Base-by-base conservation (phyloP, 2,329 filamentous ascomycete species). In the Pleurostoma richardsiae region DNA sequence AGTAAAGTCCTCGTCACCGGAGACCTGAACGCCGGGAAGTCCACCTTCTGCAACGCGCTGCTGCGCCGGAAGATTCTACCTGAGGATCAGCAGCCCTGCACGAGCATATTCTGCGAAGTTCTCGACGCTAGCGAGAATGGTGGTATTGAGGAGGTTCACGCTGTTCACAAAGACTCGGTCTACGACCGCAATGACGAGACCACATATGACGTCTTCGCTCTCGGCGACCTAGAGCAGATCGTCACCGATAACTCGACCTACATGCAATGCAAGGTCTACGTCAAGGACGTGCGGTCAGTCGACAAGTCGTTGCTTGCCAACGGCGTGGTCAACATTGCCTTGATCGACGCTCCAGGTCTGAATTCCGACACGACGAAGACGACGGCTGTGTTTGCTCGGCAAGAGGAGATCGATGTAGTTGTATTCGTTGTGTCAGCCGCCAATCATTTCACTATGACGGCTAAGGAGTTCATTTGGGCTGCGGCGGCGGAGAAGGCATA, bases 331-430 rank as follows among this genome's bases (percentile, higher is more conserved):
- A 94, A 99, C 60, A 99, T 99, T 63, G 91, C 94, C 1, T 77
- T 99, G 45, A 99, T 99, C 54, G 94, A 99, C 66, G 94, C 94
- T 0, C 94, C 94, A 2, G 94, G 94, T 30, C 76, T 99, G 45
- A 99, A 99, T 67, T 90, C 88, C 27, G 92, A 99, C 64, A 97
- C 92, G 2, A 83, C 96, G 41, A 95, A 97, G 71, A 99, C 94
- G 0, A 99, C 94, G 1, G 94, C 94, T 26, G 88, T 99, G 5
- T 99, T 99, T 65, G 94, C 94, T 28, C 80, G 94, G 48, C 94
- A 99, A 62, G 94, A 99, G 65, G 94, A 99, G 68, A 99, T 99
- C 53, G 94, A 99, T 58, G 94, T 99, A 0, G 94, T 99, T 1
- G 91, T 99, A 0, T 99, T 99, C 58, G 94, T 99, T 31, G 94